A percentile compares a stretch with the other conserved stretches of the same genome.
phyloP scores from a whole-genome alignment of 2,329 filamentous ascomycete species.

The Trichoderma simmonsii region DNA sequence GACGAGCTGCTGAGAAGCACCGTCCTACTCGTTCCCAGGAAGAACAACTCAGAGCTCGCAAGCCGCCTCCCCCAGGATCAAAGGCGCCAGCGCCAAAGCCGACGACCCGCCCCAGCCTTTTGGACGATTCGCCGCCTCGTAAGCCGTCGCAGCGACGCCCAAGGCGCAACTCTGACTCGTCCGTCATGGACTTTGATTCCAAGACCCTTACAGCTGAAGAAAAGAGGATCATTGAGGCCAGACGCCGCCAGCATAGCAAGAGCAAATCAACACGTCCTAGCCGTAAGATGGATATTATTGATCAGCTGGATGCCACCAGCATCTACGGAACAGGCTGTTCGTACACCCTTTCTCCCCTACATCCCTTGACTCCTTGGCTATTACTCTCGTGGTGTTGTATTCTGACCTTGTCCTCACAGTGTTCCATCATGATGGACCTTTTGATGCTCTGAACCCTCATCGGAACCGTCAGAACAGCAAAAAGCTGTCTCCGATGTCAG shows the following conservation, averaged over 20 bases:
- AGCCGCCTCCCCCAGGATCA: constrained; percentile 24
- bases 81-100: constrained; percentile 21
- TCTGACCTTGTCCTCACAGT: constrained; percentile 52
- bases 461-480: constrained; percentile 82
- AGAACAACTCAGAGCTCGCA: constrained; percentile 55
- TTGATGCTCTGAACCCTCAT: constrained; percentile 92
- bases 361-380: neutral
- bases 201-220: constrained; percentile 58
- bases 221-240: constrained; percentile 38
- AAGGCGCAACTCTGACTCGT: constrained; percentile 78
- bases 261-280: constrained; percentile 48
- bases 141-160: constrained; percentile 46
- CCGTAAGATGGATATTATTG: constrained; percentile 78
- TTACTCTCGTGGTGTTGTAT: neutral
- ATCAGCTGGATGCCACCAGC: constrained; percentile 93
- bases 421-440: constrained; percentile 96
- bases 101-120: constrained; percentile 32
- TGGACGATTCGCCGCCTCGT: constrained; percentile 39
- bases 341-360: constrained; percentile 35
- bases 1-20: constrained; percentile 43
- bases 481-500: constrained; percentile 85
- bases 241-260: constrained; percentile 39
- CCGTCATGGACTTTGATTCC: constrained; percentile 57
- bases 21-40: constrained; percentile 66
- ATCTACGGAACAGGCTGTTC: constrained; percentile 89